These are phyloP conservation scores for Pestalotiopsis sp. DNA, from an alignment of 2,329 filamentous ascomycete species.

Conservation along the genomic window DNA sequence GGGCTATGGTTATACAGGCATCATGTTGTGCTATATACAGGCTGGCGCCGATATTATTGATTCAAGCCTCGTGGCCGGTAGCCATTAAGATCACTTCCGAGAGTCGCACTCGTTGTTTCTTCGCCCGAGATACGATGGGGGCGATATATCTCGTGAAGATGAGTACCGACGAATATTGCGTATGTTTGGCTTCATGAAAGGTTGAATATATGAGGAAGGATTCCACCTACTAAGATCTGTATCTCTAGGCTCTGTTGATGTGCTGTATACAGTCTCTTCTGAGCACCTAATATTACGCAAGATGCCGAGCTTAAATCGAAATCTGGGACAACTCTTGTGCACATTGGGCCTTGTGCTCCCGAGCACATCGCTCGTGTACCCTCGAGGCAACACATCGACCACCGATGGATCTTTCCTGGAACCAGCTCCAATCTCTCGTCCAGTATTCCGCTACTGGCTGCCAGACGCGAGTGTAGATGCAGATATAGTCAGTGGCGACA, in stretches of 20 bases:
- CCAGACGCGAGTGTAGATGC: neutral
- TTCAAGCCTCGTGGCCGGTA: neutral
- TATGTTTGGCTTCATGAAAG: neutral
- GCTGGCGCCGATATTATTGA: neutral
- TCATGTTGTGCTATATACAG: neutral
- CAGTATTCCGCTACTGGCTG: neutral
- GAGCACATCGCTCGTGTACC: neutral
- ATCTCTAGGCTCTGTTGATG: neutral
- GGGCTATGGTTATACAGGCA: neutral
- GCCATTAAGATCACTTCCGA: neutral
- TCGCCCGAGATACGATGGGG: neutral
- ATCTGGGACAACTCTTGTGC: neutral
- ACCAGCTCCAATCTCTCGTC: neutral
- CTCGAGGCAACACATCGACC: neutral
- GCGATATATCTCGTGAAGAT: neutral
- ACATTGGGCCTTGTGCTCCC: neutral
- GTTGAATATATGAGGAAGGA: neutral
- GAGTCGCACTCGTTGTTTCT: neutral
- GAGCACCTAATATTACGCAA: neutral
- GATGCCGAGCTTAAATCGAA: neutral
- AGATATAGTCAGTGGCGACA: neutral
- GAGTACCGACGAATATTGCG: neutral
- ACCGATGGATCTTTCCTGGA: neutral
- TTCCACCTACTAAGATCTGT: too few species aligned
- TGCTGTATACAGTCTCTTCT: neutral